phyloP scores from a whole-genome alignment of 202 grass and related monocot genomes.

The Schoenoplectus tabernaemontani region DNA sequence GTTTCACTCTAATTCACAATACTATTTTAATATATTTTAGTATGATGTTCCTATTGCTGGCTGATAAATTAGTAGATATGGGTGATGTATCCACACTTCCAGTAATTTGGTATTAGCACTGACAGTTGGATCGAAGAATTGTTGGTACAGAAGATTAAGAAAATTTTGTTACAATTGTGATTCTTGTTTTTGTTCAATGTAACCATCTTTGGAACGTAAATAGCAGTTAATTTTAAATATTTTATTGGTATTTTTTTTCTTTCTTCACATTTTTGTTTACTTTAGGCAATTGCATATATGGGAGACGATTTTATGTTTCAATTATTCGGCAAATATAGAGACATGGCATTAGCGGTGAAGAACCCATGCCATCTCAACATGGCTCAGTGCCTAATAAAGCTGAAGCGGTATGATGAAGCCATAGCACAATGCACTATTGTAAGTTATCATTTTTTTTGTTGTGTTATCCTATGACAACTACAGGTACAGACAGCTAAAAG shows the following conservation, averaged over 20 bases:
- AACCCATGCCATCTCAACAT: constrained; percentile 95
- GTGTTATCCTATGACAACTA: background rate
- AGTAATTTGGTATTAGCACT: background rate
- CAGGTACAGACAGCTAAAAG: background rate
- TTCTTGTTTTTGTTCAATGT: too few relatives aligned
- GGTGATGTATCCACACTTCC: background rate
- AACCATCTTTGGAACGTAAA: too few relatives aligned
- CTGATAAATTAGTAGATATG: too few relatives aligned
- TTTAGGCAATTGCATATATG: constrained; percentile 88
- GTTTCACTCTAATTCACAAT: background rate
- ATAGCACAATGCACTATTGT: constrained; percentile 79
- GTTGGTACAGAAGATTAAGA: background rate
- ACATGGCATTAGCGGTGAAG: constrained; percentile 96
- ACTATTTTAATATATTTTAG: too few relatives aligned
- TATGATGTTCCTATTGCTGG: too few relatives aligned
- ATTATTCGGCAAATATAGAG: constrained; percentile 94
- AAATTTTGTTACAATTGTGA: background rate
- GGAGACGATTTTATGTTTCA: constrained; percentile 99
- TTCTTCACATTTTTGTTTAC: constrained; percentile 1
- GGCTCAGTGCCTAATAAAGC: constrained; percentile 78
- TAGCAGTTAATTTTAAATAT: too few relatives aligned
- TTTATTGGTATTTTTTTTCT: background rate
- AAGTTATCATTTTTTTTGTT: constrained; percentile 15
- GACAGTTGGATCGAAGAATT: background rate
- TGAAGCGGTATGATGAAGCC: constrained; percentile 64